phyloP scores from a whole-genome alignment of 2,329 filamentous ascomycete genomes.

The Alternaria brassicicola region DNA sequence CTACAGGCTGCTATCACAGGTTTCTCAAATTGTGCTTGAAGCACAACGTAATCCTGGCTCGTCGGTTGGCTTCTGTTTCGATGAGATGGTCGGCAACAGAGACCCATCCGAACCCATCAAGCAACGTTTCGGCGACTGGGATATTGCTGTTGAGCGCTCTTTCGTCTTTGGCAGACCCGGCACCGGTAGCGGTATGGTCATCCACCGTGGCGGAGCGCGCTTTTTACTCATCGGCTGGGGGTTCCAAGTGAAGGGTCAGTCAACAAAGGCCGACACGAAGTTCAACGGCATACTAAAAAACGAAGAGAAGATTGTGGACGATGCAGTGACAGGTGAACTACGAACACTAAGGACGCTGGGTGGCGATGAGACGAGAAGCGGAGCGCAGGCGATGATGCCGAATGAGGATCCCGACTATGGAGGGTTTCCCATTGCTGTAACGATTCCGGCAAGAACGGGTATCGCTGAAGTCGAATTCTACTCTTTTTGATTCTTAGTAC shows the following conservation, averaged over 20 bases:
- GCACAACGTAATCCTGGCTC: constrained; percentile 40
- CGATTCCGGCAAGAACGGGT: constrained; percentile 58
- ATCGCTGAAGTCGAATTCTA: constrained; percentile 27
- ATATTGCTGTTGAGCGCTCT: constrained; percentile 51
- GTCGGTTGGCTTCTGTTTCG: constrained; percentile 54
- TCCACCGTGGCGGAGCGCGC: constrained; percentile 47
- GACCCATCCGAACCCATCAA: constrained; percentile 39
- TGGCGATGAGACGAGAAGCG: constrained; percentile 57
- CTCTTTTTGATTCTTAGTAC: constrained; percentile 1
- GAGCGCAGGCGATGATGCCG: constrained; percentile 61
- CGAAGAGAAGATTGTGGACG: constrained; percentile 51
- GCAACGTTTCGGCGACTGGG: constrained; percentile 43
- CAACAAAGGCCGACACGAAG: constrained; percentile 32
- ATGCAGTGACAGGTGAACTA: constrained; percentile 45
- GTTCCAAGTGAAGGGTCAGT: constrained; percentile 50
- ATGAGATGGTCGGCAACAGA: constrained; percentile 41
- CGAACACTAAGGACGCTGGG: constrained; percentile 49
- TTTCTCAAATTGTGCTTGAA: constrained; percentile 45
- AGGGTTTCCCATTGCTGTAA: constrained; percentile 62
- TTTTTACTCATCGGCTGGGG: constrained; percentile 57
- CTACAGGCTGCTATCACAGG: constrained; percentile 51
- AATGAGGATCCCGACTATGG: constrained; percentile 63
- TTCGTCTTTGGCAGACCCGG: constrained; percentile 56
- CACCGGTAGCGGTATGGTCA: constrained; percentile 53
- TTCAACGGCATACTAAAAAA: constrained; percentile 55